Evolutionary conservation across 2,329 filamentous ascomycete species (phyloP).

Genomic region (Rhytidhysteron rufulum): DNA sequence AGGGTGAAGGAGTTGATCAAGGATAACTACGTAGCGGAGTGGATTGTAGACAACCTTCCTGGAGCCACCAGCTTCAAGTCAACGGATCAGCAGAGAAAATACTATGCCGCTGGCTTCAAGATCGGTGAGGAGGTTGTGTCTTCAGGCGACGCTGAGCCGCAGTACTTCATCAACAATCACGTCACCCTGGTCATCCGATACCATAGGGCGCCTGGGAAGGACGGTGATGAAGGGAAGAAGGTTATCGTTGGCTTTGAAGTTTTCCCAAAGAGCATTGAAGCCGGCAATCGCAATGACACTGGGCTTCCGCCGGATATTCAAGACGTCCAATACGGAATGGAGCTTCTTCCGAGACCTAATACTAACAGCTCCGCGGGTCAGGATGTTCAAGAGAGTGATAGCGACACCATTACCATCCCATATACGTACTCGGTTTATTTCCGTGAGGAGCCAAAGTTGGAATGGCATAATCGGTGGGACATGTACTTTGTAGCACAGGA

Average conservation of each 20-base stretch:
- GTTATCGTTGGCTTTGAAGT: constrained; percentile 87
- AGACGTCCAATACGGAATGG: constrained; percentile 60
- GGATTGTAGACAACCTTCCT: constrained; percentile 89
- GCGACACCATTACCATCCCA: constrained; percentile 66
- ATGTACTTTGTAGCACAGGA: constrained; percentile 86
- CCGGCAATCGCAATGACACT: constrained; percentile 54
- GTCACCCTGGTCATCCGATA: constrained; percentile 80
- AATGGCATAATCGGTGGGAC: constrained; percentile 84
- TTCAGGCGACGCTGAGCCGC: constrained; percentile 55
- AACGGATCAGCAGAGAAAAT: constrained; percentile 77
- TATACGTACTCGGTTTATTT: constrained; percentile 92
- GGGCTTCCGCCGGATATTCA: constrained; percentile 68
- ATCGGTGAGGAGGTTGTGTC: constrained; percentile 71
- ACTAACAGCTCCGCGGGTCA: constrained; percentile 50
- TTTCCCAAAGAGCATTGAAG: constrained; percentile 77
- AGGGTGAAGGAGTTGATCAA: constrained; percentile 69
- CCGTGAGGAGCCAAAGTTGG: constrained; percentile 72
- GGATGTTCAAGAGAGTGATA: constrained; percentile 58
- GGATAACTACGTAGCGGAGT: constrained; percentile 82
- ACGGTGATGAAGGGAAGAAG: constrained; percentile 67
- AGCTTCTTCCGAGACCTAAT: constrained; percentile 62
- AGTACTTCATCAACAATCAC: constrained; percentile 82
- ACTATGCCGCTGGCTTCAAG: constrained; percentile 89
- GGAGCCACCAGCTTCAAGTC: constrained; percentile 87
- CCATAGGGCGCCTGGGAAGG: constrained; percentile 65